phyloP scores from a whole-genome alignment of 768 basidiomycete genomes.

The Pseudohyphozyma bogoriensis region DNA sequence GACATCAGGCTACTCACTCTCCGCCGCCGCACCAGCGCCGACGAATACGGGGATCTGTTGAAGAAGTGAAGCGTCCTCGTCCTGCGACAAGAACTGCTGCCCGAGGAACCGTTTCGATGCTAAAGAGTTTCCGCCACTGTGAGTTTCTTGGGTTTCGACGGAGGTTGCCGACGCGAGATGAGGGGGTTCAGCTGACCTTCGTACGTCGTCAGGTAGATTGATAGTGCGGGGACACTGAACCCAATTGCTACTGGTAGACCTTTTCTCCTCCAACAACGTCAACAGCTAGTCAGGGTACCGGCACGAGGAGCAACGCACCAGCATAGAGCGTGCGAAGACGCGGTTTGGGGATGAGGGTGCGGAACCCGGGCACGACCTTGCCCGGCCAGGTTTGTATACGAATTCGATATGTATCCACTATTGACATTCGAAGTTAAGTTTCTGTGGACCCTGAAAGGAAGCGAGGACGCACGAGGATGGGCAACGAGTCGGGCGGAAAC shows the following conservation, averaged over 20 bases:
- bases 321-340: conserved; percentile 24
- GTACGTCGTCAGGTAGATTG: conserved; percentile 29
- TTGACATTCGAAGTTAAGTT: not conserved
- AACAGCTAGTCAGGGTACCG: not conserved
- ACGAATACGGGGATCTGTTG: conserved; percentile 31
- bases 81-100: conserved; percentile 10
- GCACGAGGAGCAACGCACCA: not conserved
- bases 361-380: conserved; percentile 18
- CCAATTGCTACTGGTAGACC: conserved; percentile 30
- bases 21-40: conserved; percentile 24
- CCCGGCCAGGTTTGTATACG: conserved; percentile 28
- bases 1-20: conserved; percentile 27
- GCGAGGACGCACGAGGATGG: conserved; percentile 26
- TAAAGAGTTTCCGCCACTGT: too few relatives aligned
- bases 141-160: too few relatives aligned
- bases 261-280: not conserved
- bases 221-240: conserved; percentile 24
- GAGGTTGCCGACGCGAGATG: not conserved
- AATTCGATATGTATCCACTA: conserved; percentile 31
- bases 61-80: conserved; percentile 17
- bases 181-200: conserved; percentile 14
- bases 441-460: not conserved
- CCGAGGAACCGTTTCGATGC: conserved; percentile 23
- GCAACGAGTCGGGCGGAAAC: conserved; percentile 10
- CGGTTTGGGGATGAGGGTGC: conserved; percentile 22